Evolutionary conservation across 306 rosid genomes (phyloP).

Genomic region (Chamaecrista fasciculata): DNA sequence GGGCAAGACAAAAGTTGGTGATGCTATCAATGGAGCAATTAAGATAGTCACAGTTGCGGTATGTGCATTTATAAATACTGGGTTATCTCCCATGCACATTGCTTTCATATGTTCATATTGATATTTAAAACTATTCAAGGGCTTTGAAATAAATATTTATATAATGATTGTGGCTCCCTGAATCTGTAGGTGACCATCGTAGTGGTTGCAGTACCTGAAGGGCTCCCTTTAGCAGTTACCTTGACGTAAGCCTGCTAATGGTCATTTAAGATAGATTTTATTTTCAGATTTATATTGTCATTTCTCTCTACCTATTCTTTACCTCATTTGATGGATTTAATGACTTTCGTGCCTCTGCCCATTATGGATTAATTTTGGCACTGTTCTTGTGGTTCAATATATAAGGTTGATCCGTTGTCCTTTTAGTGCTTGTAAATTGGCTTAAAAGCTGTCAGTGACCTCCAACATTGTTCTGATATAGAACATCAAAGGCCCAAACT

Average conservation of each 20-base stretch:
- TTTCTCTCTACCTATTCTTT: neutral
- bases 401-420: neutral
- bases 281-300: constrained; percentile 2
- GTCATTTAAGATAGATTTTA: neutral
- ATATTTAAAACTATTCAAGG: neutral
- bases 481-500: neutral
- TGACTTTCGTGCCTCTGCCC: neutral
- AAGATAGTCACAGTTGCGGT: constrained; percentile 94
- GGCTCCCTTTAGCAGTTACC: constrained; percentile 96
- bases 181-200: constrained; percentile 85
- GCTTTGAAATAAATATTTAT: constrained; percentile 19
- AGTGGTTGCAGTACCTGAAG: constrained; percentile 99
- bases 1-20: constrained; percentile 66
- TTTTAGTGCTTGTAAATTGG: neutral
- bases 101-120: neutral
- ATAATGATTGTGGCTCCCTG: constrained; percentile 11
- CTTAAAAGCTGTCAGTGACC: neutral
- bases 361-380: constrained; percentile 1
- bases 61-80: constrained; percentile 33
- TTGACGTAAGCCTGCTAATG: constrained; percentile 69
- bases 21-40: constrained; percentile 84
- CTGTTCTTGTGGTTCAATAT: constrained; percentile 6
- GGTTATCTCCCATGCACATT: constrained; percentile 5
- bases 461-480: neutral
- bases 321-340: neutral